phyloP scores from a whole-genome alignment of 2,329 filamentous ascomycete genomes.

The Cladorrhinum sp. region DNA sequence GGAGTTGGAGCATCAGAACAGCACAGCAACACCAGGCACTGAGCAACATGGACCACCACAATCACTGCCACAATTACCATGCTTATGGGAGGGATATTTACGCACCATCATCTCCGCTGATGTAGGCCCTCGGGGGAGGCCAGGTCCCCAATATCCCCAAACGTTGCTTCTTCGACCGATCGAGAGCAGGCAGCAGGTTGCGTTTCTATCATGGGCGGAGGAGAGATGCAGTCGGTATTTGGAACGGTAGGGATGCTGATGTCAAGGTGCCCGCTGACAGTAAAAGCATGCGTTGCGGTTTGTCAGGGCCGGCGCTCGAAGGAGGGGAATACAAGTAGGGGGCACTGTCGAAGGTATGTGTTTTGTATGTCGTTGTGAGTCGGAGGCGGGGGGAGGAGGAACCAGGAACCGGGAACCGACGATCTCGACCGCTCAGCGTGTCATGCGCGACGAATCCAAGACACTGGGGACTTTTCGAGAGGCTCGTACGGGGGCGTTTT shows the following conservation, averaged over 20 bases:
- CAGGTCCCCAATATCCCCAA: constrained; percentile 27
- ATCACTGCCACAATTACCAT: not conserved
- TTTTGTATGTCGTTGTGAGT: not conserved
- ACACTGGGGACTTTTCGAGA: not conserved
- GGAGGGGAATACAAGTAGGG: not conserved
- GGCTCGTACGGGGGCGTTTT: constrained; percentile 9
- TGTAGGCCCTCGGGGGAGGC: constrained; percentile 38
- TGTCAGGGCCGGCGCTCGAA: not conserved
- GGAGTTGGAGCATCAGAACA: constrained; percentile 11
- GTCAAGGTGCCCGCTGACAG: constrained; percentile 3
- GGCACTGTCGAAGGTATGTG: not conserved
- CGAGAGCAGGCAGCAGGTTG: constrained; percentile 15
- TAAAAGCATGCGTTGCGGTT: not conserved
- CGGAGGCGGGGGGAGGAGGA: not conserved
- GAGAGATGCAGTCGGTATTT: not conserved
- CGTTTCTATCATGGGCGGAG: constrained; percentile 24
- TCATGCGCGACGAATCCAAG: constrained; percentile 15
- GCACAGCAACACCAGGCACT: not conserved
- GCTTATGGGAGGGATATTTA: constrained; percentile 22
- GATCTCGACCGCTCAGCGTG: constrained; percentile 12
- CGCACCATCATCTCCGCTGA: constrained; percentile 50
- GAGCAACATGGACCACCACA: not conserved
- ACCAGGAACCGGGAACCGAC: not conserved
- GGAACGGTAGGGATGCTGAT: not conserved
- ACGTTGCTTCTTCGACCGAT: constrained; percentile 14